Base-by-base conservation (phyloP, 1,284 basidiomycete species). In the Moesziomyces globuligerus region DNA sequence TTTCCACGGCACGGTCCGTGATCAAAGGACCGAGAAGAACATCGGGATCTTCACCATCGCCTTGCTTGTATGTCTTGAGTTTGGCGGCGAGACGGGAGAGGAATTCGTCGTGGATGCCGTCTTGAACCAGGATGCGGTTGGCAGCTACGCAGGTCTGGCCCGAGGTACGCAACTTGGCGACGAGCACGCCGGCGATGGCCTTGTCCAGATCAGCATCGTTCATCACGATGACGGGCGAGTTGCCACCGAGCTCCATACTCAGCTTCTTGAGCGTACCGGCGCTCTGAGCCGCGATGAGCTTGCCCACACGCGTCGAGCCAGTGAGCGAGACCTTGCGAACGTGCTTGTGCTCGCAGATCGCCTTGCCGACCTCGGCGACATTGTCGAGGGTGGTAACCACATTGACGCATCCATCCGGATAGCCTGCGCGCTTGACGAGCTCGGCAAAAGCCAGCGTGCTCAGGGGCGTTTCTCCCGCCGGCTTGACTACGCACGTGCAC, bases 191-290 rank as follows among this genome's bases (percentile, higher is more conserved):
- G 10, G 48, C 24, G 41, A 74, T 56, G 15, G 83, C 81, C 43
- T 81, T 69, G 15, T 81, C 79, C 18, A 83, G 53, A 76, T 90
- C 86, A 0, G 89, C 89, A 72, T 91, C 90, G 59, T 90, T 85
- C 62, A 88, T 90, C 62, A 91, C 85, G 79, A 85, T 90, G 80
- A 89, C 91, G 21, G 93, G 91, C 61, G 89, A 90, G 87, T 96
- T 97, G 34, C 94, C 93, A 36, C 94, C 94, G 45, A 97, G 87
- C 85, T 97, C 94, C 75, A 96, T 88, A 4, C 92, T 93, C 48
- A 95, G 90, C 88, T 92, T 88, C 86, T 95, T 95, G 42, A 84
- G 48, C 18, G 64, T 67, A 9, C 46, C 40, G 5, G 69, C 69
- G 20, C 42, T 44, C 44, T 61, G 64, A 13, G 42, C 34, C 6